Base-by-base conservation (phyloP, 2,329 filamentous ascomycete genomes). In the Aspergillus pseudoglaucus region DNA sequence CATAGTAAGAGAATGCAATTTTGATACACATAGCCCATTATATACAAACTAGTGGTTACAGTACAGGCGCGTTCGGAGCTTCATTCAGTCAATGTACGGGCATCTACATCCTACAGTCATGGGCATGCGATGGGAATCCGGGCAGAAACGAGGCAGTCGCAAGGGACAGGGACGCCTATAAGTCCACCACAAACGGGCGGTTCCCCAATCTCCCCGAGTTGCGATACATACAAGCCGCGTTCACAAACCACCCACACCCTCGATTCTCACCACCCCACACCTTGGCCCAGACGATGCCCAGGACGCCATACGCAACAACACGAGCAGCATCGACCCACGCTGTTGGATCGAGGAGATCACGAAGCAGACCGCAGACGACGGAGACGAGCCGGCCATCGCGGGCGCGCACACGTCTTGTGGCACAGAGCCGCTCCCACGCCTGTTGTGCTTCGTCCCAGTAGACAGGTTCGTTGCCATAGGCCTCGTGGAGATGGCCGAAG, bases 401-500 rank as follows among this genome's bases (percentile, higher is more conserved):
- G 3, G 59, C 60, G 1, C 61, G 59, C 35, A 55, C 41, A 35
- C 66, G 51, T 44, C 70, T 56, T 8, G 70, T 64, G 2, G 62
- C 61, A 60, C 78, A 74, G 20, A 88, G 74, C n/a, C 74, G 72
- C 68, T 91, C 88, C 68, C 88, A 90, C 1, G 79, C 78, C 27
- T 71, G 71, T 66, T 94, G 88, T 50, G 81, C 79, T 22, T 82
- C 78, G 64, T 93, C 88, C 76, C 87, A 95, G 68, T 81, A 85
- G 8, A 87, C 76, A 0, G 82, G 67, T 59, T 90, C 82, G 39
- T 73, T 74, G 14, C 89, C 90, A 41, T 85, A 79, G 7, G 82
- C 87, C 60, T 78, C 85, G 70, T 95, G 90, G 20, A 90, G 79
- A 67, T 95, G 90, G 1, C 89, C 90, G 64, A 93, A 95, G 42